Evolutionary conservation across 2,329 filamentous ascomycete species (phyloP), one percentile per base, ranked within the genome.

Genomic region (Diaporthe helianthi): DNA sequence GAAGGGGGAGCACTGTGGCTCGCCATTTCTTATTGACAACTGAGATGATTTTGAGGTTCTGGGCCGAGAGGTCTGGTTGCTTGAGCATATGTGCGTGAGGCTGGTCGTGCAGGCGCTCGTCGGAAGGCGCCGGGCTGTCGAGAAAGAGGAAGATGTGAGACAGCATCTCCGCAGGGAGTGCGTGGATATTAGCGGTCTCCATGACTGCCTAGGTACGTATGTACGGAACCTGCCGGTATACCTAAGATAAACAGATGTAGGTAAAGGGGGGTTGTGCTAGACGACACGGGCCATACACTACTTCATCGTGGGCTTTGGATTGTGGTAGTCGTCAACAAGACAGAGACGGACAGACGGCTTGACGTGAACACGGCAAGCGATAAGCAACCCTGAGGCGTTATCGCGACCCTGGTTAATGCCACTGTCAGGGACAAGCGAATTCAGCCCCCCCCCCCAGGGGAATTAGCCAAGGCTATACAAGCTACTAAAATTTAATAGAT

Each of bases 151-250:
- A 82, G 72, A 92, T 85, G 3, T 86, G 81, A 65, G 84, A 76
- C 26, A 90, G 78, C 54, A 92, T 79, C 79, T 92, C 90, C 71
- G 86, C 87, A 2, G 89, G 90, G 24, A 92, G 82, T 31, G 74
- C 66, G 31, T 79, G 71, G 74, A 81, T 61, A 29, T n/a, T 61
- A 29, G 19, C 22, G 8, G 64, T 26, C n/a, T 33, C 19, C 31
- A 41, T 52, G 33, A 36, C 46, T 15, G n/a, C n/a, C n/a, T n/a
- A n/a, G n/a, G n/a, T n/a, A n/a, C n/a, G n/a, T n/a, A n/a, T n/a
- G n/a, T n/a, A 41, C 52, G 66, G 55, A 17, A n/a, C 26, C 9
- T 33, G 52, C 58, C 55, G 31, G 38, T 19, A 4, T 4, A 3
- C 12, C 33, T 12, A 22, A 9, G 31, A 22, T 58, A 19, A 33